Base-by-base conservation (phyloP, 345 rosid species). In the Salix exigua region DNA sequence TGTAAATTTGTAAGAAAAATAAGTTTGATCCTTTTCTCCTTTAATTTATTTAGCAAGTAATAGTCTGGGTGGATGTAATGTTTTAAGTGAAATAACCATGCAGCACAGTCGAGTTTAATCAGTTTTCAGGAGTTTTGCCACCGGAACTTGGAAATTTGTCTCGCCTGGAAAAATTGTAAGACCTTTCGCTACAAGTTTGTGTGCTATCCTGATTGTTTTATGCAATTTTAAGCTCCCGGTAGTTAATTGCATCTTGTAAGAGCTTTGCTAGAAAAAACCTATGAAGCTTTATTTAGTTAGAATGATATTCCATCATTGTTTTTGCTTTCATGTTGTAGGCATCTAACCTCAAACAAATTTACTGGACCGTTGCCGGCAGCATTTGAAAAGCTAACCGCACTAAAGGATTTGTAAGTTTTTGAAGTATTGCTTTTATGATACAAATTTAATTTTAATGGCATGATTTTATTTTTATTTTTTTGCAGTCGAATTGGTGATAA, bases 401-500 rank as follows among this genome's bases (percentile, higher is more conserved):
- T 73, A 11, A 37, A 64, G 42, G 30, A 73, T 3, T 17, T 77
- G 74, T 70, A 48, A 38, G 74, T 35, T 50, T 9, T 8, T 30
- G 30, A 26, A 19, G 16, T 3, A 19, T 13, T 91, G 21, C 33
- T 6, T 33, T 48, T 53, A 64, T 40, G 19, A 53, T 23, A 46
- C 44, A 13, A 25, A 10, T 62, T 69, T 3, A 11, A 2, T 28
- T 4, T 4, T 40, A 46, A 46, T 11, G 5, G 5, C 50, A 46
- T 13, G 50, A 9, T 61, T 63, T n/a, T n/a, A n/a, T n/a, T 67
- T 42, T 7, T 25, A n/a, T 72, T 17, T 42, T 70, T 16, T 26
- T 83, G 37, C 72, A 88, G 93, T 19, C 83, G 88, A 72, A 75
- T 89, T 11, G 63, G 87, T 40, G 93, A 89, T 68, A 89, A 87